phyloP scores from a whole-genome alignment of 2,329 filamentous ascomycete genomes.

The Penicillium sumatraense region DNA sequence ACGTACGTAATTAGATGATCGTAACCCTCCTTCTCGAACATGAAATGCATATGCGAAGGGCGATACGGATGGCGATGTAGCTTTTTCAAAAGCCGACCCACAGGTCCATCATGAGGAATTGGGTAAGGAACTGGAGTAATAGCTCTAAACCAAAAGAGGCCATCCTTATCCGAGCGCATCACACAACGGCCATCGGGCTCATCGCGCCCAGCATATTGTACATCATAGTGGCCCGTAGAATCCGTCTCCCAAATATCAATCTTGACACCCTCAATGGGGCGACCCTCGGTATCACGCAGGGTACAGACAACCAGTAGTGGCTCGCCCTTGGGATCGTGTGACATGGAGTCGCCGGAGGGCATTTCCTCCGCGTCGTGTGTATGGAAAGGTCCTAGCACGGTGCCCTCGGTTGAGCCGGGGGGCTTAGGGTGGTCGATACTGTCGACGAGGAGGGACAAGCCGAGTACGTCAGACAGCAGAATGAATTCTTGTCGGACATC shows the following conservation, averaged over 20 bases:
- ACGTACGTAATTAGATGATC: conserved; percentile 83
- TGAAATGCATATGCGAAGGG: conserved; percentile 83
- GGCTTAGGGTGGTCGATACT: conserved; percentile 84
- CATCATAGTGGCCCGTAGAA: conserved; percentile 78
- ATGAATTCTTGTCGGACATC: conserved; percentile 83
- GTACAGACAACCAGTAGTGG: conserved; percentile 75
- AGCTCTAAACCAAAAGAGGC: conserved; percentile 81
- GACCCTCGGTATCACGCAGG: conserved; percentile 67
- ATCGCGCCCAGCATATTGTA: conserved; percentile 69
- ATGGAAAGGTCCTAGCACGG: conserved; percentile 82
- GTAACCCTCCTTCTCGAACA: conserved; percentile 80
- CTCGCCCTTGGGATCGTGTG: conserved; percentile 70
- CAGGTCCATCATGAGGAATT: conserved; percentile 82
- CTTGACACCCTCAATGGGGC: conserved; percentile 67
- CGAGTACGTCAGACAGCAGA: conserved; percentile 78
- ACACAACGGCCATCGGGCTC: conserved; percentile 75
- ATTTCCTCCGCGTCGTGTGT: conserved; percentile 71
- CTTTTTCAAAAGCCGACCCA: conserved; percentile 70
- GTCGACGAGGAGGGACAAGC: conserved; percentile 79
- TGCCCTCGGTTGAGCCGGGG: conserved; percentile 71
- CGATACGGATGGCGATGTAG: conserved; percentile 77
- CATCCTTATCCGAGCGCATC: conserved; percentile 70
- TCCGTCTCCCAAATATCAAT: conserved; percentile 89
- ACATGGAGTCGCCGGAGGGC: conserved; percentile 64
- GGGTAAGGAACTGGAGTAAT: conserved; percentile 86